Evolutionary conservation across 768 basidiomycete genomes (phyloP), one percentile per base, ranked within the genome.

Genomic region (Hygrocybe punicea): DNA sequence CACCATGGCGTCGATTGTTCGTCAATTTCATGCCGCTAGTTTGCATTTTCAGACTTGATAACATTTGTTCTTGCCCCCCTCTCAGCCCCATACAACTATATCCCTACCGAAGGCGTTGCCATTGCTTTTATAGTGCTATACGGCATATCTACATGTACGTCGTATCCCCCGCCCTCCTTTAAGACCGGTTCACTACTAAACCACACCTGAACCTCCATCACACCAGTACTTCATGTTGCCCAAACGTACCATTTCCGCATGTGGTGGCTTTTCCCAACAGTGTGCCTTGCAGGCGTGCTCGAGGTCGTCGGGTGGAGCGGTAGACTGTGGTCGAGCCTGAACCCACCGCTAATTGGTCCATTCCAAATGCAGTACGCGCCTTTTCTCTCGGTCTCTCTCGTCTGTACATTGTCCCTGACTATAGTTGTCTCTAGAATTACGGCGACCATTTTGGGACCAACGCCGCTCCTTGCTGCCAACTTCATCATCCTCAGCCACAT

Each of bases 251-350:
- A 67, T 37, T 80, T 68, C 61, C 74, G 76, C 8, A 68, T 76
- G 50, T 83, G 82, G 79, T n/a, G n/a, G n/a, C n/a, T n/a, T n/a
- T n/a, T n/a, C n/a, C n/a, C n/a, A n/a, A n/a, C n/a, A n/a, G n/a
- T n/a, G n/a, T n/a, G n/a, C n/a, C n/a, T n/a, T n/a, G n/a, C 78
- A 42, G 82, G 81, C 8, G 14, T 78, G 1, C 64, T 78, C 9
- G 86, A 87, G 63, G 62, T 79, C 9, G 56, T 80, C 2, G 85
- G 84, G 0, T 86, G 85, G 85, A 62, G 66, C 6, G 85, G 72
- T 1, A 68, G 84, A 17, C 63, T 83, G 3, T 85, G 81, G 83
- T 81, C 79, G 6, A 77, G 71, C 44, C 66, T 60, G 51, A 59
- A 57, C 16, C 71, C 73, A 2, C 53, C 52, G 0, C 35, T 56